phyloP scores from a whole-genome alignment of 345 rosid species.

The Arabis alpina region DNA sequence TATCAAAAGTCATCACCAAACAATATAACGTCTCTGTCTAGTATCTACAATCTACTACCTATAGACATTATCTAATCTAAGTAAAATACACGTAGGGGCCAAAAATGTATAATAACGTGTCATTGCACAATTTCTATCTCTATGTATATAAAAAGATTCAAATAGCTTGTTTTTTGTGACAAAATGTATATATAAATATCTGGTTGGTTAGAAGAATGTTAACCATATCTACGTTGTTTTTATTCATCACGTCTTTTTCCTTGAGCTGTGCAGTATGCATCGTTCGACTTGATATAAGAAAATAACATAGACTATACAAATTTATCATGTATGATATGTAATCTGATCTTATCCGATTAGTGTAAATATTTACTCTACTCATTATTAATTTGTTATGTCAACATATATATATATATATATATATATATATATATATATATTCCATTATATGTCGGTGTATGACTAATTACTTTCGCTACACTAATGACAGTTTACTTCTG shows the following conservation, averaged over 20 bases:
- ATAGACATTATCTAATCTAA: neutral
- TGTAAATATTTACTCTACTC: neutral
- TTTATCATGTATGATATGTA: constrained; percentile 16
- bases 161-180: neutral
- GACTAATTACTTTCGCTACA: no score
- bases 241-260: constrained; percentile 19
- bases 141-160: neutral
- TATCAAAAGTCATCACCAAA: constrained; percentile 23
- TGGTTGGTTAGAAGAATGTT: constrained; percentile 32
- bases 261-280: neutral
- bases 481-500: no score
- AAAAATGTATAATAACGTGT: constrained; percentile 23
- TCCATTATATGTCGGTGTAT: no score
- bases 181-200: constrained; percentile 1
- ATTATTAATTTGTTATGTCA: neutral
- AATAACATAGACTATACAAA: neutral
- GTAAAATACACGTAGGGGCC: neutral
- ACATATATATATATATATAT: no score
- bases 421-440: no score
- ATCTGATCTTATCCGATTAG: neutral
- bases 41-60: constrained; percentile 20
- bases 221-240: neutral
- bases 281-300: neutral
- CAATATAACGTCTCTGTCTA: constrained; percentile 3
- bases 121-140: neutral